Conservation (phyloP, 139 green algal species). For the Volvox reticuliferus region DNA sequence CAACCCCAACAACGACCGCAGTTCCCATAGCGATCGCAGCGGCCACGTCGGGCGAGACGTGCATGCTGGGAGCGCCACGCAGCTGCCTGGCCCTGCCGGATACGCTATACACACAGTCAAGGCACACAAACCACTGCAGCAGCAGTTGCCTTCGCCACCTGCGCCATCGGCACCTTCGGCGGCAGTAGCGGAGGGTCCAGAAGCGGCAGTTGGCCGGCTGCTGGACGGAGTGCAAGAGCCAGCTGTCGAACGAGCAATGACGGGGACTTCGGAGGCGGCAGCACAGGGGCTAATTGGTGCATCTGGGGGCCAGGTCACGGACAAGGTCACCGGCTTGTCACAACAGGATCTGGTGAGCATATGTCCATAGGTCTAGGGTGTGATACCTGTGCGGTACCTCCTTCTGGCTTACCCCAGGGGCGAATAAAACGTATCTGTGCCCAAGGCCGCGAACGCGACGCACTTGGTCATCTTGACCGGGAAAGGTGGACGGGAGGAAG, state of each 20-base stretch:
- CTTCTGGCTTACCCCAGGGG: too few relatives aligned
- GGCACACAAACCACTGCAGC: conserved; percentile 5
- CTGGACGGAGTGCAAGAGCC: conserved; percentile 2
- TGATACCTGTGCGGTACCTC: too few relatives aligned
- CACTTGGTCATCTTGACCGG: too few relatives aligned
- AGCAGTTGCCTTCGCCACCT: not conserved
- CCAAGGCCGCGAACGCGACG: too few relatives aligned
- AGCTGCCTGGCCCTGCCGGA: not conserved
- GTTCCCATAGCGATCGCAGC: not conserved
- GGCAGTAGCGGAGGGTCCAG: not conserved
- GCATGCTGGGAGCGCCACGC: not conserved
- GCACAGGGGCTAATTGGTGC: not conserved
- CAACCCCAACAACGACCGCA: not conserved
- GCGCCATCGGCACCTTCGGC: not conserved
- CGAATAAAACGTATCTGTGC: too few relatives aligned
- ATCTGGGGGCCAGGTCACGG: not conserved
- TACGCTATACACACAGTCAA: conserved; percentile 37
- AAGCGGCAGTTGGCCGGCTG: not conserved
- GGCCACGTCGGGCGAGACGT: not conserved
- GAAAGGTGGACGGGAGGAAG: too few relatives aligned
- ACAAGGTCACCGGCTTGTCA: not conserved
- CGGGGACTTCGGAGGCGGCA: not conserved
- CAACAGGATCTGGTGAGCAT: not conserved
- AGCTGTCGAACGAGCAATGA: not conserved
- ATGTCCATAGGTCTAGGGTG: too few relatives aligned